Base-by-base conservation (phyloP, 2,329 filamentous ascomycete genomes). In the Calycina marina region DNA sequence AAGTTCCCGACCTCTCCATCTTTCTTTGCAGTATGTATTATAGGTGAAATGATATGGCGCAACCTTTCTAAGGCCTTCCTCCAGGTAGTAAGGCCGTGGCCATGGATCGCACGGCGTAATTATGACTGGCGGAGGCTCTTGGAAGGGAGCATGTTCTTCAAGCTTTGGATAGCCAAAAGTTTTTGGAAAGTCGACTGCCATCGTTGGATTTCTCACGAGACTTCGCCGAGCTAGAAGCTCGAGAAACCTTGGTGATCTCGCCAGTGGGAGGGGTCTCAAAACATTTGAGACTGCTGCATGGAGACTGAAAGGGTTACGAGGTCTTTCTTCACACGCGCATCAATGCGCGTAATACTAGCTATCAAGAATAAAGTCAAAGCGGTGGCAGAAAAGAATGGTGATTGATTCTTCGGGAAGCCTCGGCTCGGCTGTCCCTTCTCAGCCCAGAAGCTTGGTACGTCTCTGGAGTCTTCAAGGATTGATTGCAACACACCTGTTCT, bases 11-110 rank as follows among this genome's bases (percentile, higher is more conserved):
- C 77, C 82, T 34, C 88, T 71, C 90, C 90, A 98, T 55, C 90
- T 69, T 59, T 93, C 70, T 58, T 96, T 98, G 63, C 82, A 90
- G 59, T 73, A 84, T 0, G 88, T 94, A 52, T 93, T 92, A 63
- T 94, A 94, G 3, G 86, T 94, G 55, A 69, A 94, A 53, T 90
- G 74, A 53, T 98, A 96, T 3, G 88, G 88, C 26, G 67, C 67
- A 18, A 94, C 78, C 41, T 84, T 76, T 31, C 86, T 77, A 40
- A 98, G 61, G 6, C 82, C 85, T 45, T 78, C 77, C 46, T 93
- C 78, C 40, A 93, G 64, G 47, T 78, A 79, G 57, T 94, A 96
- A 1, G 84, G 85, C 35, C 61, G 58, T 6, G 68, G 69, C 62
- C 60, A 54, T 15, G 69, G 69, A 47, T 65, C 62, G 46, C 58